These are phyloP conservation scores for Ceratocystis eucalypticola DNA, from an alignment of 2,329 filamentous ascomycete species.

Conservation along the genomic window DNA sequence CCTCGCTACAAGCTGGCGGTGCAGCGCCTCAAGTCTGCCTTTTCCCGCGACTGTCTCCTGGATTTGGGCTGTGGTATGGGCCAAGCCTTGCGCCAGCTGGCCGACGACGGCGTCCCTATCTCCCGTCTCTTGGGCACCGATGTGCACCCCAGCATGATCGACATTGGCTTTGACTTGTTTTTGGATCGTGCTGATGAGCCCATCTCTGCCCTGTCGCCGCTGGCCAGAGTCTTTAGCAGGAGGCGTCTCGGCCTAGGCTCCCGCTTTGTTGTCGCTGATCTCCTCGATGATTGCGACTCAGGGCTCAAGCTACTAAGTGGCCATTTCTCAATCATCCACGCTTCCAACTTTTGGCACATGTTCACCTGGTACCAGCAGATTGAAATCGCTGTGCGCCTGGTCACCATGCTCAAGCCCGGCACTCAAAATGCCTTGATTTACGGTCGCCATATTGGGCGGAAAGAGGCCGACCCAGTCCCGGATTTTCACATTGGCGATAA, in stretches of 20 bases:
- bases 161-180: constrained; percentile 52
- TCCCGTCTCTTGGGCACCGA: constrained; percentile 39
- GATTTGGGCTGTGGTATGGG: constrained; percentile 41
- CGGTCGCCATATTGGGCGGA: constrained; percentile 36
- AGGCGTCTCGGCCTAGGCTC: constrained; percentile 29
- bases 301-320: constrained; percentile 28
- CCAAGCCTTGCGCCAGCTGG: constrained; percentile 37
- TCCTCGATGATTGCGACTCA: constrained; percentile 32
- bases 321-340: constrained; percentile 36
- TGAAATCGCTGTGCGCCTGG: constrained; percentile 32
- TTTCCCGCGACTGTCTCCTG: constrained; percentile 31
- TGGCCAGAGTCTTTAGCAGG: not conserved
- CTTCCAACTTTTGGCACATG: constrained; percentile 38
- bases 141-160: constrained; percentile 36
- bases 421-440: constrained; percentile 36
- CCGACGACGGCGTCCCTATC: constrained; percentile 36
- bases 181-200: constrained; percentile 31
- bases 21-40: constrained; percentile 29
- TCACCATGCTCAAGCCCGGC: constrained; percentile 33
- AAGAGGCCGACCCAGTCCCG: constrained; percentile 19
- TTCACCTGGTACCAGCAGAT: constrained; percentile 37
- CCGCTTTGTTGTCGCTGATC: constrained; percentile 38
- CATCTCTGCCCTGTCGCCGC: not conserved
- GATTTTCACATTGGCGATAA: not conserved
- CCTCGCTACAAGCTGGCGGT: constrained; percentile 32